These are phyloP conservation scores for Penicillium canescens DNA, from an alignment of 495 filamentous ascomycete species.

Conservation along the genomic window DNA sequence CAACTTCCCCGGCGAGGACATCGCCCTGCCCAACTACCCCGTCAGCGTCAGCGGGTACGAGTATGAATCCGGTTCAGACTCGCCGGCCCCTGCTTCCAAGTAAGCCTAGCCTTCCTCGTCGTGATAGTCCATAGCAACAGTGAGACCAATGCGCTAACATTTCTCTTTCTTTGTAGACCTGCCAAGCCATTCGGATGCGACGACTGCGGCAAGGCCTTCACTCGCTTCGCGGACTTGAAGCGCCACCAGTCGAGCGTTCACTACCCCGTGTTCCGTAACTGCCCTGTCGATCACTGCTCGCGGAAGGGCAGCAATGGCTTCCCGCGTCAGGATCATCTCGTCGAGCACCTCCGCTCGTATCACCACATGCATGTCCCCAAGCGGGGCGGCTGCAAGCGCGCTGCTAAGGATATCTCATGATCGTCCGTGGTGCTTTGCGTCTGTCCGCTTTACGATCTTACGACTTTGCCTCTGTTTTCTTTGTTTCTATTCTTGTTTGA, in stretches of 20 bases:
- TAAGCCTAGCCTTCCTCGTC: slow-evolving; percentile 9
- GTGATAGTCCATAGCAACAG: neutral
- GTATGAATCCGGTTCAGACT: slow-evolving; percentile 19
- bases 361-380: slow-evolving; percentile 60
- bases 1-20: slow-evolving; percentile 16
- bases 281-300: slow-evolving; percentile 78
- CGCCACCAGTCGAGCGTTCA: slow-evolving; percentile 56
- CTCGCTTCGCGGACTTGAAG: slow-evolving; percentile 54
- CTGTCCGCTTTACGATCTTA: slow-evolving; percentile 6
- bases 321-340: slow-evolving; percentile 81
- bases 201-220: slow-evolving; percentile 49
- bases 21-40: slow-evolving; percentile 21
- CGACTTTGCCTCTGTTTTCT: slow-evolving; percentile 5
- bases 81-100: slow-evolving; percentile 24
- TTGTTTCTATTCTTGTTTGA: neutral
- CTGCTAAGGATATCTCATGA: slow-evolving; percentile 25
- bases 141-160: neutral
- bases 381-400: slow-evolving; percentile 35
- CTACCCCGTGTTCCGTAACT: slow-evolving; percentile 65
- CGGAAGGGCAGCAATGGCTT: slow-evolving; percentile 77
- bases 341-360: slow-evolving; percentile 82
- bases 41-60: slow-evolving; percentile 7
- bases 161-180: slow-evolving; percentile 19
- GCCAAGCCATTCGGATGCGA: slow-evolving; percentile 44
- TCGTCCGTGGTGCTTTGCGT: neutral